Base-by-base conservation (phyloP, 140 eudicot genomes). In the Artemisia princeps region DNA sequence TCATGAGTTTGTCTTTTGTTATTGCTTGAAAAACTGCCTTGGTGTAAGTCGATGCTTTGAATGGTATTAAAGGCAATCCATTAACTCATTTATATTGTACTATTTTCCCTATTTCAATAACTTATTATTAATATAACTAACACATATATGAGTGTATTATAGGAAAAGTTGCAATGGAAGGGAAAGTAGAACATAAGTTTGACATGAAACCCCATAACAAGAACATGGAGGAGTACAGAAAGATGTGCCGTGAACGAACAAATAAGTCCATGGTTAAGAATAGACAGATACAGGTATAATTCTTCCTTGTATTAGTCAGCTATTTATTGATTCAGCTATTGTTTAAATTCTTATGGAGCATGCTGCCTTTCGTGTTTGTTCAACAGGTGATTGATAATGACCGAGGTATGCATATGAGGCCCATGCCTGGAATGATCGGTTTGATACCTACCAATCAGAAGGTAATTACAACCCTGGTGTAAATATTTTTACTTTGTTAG, bases 381-480 rank as follows among this genome's bases (percentile, higher is more conserved):
- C 49, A 46, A 83, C 65, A 88, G 97, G 94, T 86, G 37, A 86
- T 90, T 72, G 87, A 90, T 65, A 87, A 90, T 68, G 95, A 89
- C 70, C 83, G 86, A 56, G 97, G 95, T 13, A 83, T 77, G 69
- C 86, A 74, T 71, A 87, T 90, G 95, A 87, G 97, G 78, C 94
- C 95, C 62, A 84, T 90, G 95, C 97, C 97, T 55, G 95, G 97
- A 73, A 82, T 84, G 89, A 64, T 86, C 62, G 95, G 95, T 62
- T 64, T 88, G 40, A 73, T 84, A 78, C 56, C 89, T 6, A 63
- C 90, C 53, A 86, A 77, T 74, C 66, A 80, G 17, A 89, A 89
- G 88, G 97, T 89, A 76, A 14, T 57, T 14, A 44, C 12, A n/a
- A 48, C 26, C 2, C 51, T 53, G 23, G 8, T 57, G 65, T 28